Conservation (phyloP, 805 yeast genomes). For the Cyberlindnera petersonii region DNA sequence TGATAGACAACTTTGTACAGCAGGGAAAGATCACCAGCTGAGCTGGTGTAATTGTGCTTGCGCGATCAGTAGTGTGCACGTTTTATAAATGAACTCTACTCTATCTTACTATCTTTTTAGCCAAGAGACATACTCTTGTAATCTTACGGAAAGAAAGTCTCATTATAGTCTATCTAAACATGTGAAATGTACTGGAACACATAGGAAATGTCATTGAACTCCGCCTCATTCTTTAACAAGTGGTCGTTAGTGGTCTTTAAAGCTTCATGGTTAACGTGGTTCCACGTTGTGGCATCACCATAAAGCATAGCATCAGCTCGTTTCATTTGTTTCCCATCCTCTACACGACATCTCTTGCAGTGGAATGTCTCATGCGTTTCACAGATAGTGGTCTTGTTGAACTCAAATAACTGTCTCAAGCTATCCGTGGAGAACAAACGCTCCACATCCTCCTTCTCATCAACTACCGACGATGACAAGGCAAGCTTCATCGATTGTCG, state of each 20-base stretch:
- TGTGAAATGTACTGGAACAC: constrained; percentile 95
- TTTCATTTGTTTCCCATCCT: constrained; percentile 51
- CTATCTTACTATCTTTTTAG: not conserved
- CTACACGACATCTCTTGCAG: constrained; percentile 69
- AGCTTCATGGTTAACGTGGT: constrained; percentile 68
- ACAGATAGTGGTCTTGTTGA: constrained; percentile 61
- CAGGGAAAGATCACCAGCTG: constrained; percentile 71
- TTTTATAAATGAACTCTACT: too few species aligned
- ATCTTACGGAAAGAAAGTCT: too few species aligned
- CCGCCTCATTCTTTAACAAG: constrained; percentile 68
- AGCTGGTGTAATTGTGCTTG: not conserved
- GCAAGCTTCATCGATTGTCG: constrained; percentile 93
- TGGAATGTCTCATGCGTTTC: constrained; percentile 92
- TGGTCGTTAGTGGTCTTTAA: constrained; percentile 70
- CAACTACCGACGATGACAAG: constrained; percentile 92
- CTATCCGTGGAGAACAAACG: constrained; percentile 82
- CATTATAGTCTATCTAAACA: constrained; percentile 16
- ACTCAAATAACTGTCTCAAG: constrained; percentile 70
- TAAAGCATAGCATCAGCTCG: constrained; percentile 86
- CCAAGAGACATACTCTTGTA: not conserved
- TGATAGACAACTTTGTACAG: constrained; percentile 74
- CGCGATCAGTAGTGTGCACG: too few species aligned
- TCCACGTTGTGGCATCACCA: constrained; percentile 98
- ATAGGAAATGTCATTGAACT: constrained; percentile 67
- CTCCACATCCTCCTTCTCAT: constrained; percentile 93